These are phyloP conservation scores for Kwoniella pini DNA, from an alignment of 768 basidiomycete species.

Conservation along the genomic window DNA sequence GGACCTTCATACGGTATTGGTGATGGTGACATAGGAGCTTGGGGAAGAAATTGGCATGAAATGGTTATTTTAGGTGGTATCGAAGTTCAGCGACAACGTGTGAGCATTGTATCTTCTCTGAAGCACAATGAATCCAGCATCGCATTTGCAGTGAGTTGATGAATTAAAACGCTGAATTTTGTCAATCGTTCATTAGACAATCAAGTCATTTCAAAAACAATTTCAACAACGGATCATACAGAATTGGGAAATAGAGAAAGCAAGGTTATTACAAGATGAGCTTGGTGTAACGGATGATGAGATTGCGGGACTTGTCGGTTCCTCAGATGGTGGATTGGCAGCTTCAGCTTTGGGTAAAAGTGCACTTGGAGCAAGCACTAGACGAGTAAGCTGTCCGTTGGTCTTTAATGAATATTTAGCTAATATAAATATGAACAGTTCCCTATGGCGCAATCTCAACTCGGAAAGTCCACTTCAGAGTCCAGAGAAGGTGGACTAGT, in stretches of 20 bases:
- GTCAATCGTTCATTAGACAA: slow-evolving; percentile 25
- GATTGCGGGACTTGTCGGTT: slow-evolving; percentile 22
- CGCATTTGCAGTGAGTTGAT: background rate
- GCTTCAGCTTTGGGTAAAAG: slow-evolving; percentile 34
- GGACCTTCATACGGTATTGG: slow-evolving; percentile 24
- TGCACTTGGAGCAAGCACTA: slow-evolving; percentile 37
- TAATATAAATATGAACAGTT: slow-evolving; percentile 26
- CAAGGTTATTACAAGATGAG: slow-evolving; percentile 44
- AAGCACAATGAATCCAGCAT: background rate
- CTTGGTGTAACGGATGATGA: slow-evolving; percentile 50
- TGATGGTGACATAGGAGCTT: slow-evolving; percentile 38
- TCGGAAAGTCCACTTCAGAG: slow-evolving; percentile 24
- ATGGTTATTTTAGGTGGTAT: slow-evolving; percentile 49
- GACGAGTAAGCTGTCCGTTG: slow-evolving; percentile 34
- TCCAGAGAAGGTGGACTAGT: slow-evolving; percentile 41
- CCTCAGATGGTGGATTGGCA: slow-evolving; percentile 17
- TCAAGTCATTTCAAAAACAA: slow-evolving; percentile 43
- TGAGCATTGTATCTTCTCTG: slow-evolving; percentile 11
- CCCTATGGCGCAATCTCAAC: slow-evolving; percentile 37
- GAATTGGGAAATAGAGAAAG: slow-evolving; percentile 49
- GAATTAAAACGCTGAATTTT: background rate
- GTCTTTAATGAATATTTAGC: no score
- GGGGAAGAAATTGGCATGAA: slow-evolving; percentile 50
- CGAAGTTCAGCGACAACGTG: slow-evolving; percentile 43
- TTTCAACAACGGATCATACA: slow-evolving; percentile 44